Evolutionary conservation across 2,329 filamentous ascomycete species (phyloP).

Genomic region (Pleoardoris graminearum): DNA sequence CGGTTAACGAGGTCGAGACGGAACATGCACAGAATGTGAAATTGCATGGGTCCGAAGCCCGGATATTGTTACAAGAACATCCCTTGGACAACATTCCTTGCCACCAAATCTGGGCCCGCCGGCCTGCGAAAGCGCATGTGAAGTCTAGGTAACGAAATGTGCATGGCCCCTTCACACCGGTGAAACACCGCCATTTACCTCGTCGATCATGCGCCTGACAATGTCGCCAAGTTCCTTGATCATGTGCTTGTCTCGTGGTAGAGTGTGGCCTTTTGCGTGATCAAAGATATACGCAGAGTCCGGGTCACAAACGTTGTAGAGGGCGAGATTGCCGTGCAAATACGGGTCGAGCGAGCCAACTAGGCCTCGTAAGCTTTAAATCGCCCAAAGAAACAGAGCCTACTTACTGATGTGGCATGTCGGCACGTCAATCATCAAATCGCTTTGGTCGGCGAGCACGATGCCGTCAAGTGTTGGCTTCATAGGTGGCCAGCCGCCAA

Average conservation of each 20-base stretch:
- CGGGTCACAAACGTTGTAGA: slow-evolving; percentile 65
- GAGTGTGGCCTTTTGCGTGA: slow-evolving; percentile 66
- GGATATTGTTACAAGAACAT: slow-evolving; percentile 1
- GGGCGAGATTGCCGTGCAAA: slow-evolving; percentile 61
- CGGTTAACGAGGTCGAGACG: background rate
- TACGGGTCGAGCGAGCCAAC: slow-evolving; percentile 57
- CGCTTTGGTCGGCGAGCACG: slow-evolving; percentile 48
- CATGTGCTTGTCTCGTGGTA: slow-evolving; percentile 50
- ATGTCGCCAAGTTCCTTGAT: slow-evolving; percentile 36
- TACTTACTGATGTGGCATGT: slow-evolving; percentile 45
- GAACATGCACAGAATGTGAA: background rate
- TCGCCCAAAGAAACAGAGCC: background rate
- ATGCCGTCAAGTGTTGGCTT: slow-evolving; percentile 33
- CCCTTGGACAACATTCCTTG: slow-evolving; percentile 6
- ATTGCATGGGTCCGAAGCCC: background rate
- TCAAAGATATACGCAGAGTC: slow-evolving; percentile 66
- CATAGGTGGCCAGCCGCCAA: slow-evolving; percentile 53
- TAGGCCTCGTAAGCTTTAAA: background rate
- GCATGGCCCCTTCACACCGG: background rate
- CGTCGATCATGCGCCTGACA: slow-evolving; percentile 30
- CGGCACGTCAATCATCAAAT: slow-evolving; percentile 46
- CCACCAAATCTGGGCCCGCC: too few relatives aligned
- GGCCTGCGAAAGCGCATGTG: slow-evolving; percentile 1
- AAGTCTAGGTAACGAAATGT: slow-evolving; percentile 1
- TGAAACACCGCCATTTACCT: slow-evolving; percentile 17